These are phyloP conservation scores for Tolypocladium paradoxum DNA, from an alignment of 2,329 filamentous ascomycete genomes.

Conservation along the genomic window DNA sequence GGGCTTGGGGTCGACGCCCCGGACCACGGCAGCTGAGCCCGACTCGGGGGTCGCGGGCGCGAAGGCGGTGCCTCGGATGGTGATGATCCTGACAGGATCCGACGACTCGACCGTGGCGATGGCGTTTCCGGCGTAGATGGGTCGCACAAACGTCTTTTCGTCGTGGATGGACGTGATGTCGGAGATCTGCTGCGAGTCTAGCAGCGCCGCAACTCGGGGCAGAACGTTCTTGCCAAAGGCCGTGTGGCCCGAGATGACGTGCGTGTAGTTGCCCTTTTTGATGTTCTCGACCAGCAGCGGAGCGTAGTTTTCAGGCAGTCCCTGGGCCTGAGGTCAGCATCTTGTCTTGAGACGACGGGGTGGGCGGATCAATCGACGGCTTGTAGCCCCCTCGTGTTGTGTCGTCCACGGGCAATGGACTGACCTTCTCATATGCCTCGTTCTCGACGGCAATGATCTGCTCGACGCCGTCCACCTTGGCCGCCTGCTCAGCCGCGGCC, in stretches of 20 bases:
- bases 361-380: background rate
- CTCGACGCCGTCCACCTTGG: conserved; percentile 81
- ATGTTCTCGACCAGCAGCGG: conserved; percentile 90
- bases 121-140: conserved; percentile 95
- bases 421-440: conserved; percentile 80
- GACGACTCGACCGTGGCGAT: conserved; percentile 90
- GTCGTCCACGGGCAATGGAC: background rate
- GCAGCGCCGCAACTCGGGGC: conserved; percentile 79
- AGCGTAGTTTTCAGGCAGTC: conserved; percentile 89
- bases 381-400: no score
- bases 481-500: conserved; percentile 66
- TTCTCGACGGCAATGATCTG: conserved; percentile 88
- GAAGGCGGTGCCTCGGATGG: conserved; percentile 89
- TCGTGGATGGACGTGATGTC: conserved; percentile 80
- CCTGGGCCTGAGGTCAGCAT: conserved; percentile 35
- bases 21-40: conserved; percentile 66
- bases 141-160: conserved; percentile 90
- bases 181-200: conserved; percentile 88
- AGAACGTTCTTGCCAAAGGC: conserved; percentile 95
- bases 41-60: conserved; percentile 59
- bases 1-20: conserved; percentile 73
- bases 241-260: conserved; percentile 82
- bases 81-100: conserved; percentile 79
- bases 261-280: conserved; percentile 88
- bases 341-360: background rate